A percentile compares a stretch with the other conserved stretches of the same genome.
Evolutionary conservation across 1,284 basidiomycete species (phyloP).

Genomic region (Flammula alnicola): DNA sequence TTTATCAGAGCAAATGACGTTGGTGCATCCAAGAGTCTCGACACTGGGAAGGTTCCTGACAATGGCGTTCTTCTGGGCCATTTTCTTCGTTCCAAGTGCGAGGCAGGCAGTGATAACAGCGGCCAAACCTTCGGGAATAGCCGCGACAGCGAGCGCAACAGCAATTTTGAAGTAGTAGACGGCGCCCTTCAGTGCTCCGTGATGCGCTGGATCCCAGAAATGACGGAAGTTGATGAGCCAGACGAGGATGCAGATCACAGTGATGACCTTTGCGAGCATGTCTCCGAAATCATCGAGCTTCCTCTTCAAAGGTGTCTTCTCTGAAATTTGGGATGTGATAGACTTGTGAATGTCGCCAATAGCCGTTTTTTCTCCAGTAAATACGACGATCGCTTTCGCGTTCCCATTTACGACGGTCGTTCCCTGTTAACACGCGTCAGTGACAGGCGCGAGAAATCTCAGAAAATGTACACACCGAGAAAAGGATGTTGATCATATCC

Average conservation of each 20-base stretch:
- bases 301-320: slow-evolving; percentile 94
- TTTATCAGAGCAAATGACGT: slow-evolving; percentile 97
- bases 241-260: slow-evolving; percentile 92
- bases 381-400: slow-evolving; percentile 83
- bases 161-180: slow-evolving; percentile 99
- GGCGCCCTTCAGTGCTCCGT: slow-evolving; percentile 88
- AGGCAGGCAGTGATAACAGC: slow-evolving; percentile 97
- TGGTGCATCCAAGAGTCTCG: slow-evolving; percentile 94
- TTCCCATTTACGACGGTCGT: slow-evolving; percentile 93
- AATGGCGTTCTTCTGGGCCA: slow-evolving; percentile 98
- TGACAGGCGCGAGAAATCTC: background rate
- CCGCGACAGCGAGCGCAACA: slow-evolving; percentile 93
- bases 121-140: slow-evolving; percentile 94
- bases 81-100: slow-evolving; percentile 94
- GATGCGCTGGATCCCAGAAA: slow-evolving; percentile 92
- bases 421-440: slow-evolving; percentile 55
- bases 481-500: slow-evolving; percentile 94
- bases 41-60: slow-evolving; percentile 95
- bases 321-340: slow-evolving; percentile 85
- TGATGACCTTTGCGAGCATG: slow-evolving; percentile 94
- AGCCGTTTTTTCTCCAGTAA: slow-evolving; percentile 85
- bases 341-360: slow-evolving; percentile 96
- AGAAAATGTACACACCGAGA: slow-evolving; percentile 63
- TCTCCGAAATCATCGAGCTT: slow-evolving; percentile 98
- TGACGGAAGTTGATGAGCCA: slow-evolving; percentile 96